Evolutionary conservation across 345 rosid species (phyloP).

Genomic region (Gossypioides kirkii): DNA sequence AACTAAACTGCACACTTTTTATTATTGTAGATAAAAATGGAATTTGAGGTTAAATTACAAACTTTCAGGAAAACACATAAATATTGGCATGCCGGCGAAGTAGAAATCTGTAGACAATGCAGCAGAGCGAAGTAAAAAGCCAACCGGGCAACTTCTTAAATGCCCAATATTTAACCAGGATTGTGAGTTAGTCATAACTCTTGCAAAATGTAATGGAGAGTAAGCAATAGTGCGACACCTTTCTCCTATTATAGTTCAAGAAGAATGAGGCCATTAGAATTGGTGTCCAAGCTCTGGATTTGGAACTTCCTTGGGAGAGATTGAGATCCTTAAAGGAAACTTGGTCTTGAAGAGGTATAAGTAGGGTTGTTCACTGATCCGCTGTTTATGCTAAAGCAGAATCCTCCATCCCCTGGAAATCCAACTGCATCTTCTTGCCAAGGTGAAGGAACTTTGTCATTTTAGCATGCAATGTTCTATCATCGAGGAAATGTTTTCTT

Average conservation of each 20-base stretch:
- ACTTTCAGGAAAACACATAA: too few species aligned
- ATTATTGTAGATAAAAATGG: not conserved
- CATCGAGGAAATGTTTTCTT: too few species aligned
- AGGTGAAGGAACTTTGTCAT: conserved; percentile 25
- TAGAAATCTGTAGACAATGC: too few species aligned
- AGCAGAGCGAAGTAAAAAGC: too few species aligned
- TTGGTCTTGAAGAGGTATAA: conserved; percentile 26
- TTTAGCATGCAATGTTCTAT: too few species aligned
- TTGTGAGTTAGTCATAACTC: too few species aligned
- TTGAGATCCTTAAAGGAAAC: conserved; percentile 71
- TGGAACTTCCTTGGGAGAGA: conserved; percentile 82
- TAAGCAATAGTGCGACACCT: too few species aligned
- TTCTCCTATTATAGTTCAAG: conserved; percentile 36
- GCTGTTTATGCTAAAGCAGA: conserved; percentile 43
- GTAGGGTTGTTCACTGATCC: conserved; percentile 42
- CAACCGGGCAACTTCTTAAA: too few species aligned
- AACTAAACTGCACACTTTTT: not conserved
- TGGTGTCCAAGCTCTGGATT: conserved; percentile 67
- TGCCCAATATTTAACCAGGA: too few species aligned
- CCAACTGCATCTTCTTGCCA: conserved; percentile 73
- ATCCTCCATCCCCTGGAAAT: conserved; percentile 75
- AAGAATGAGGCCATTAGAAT: conserved; percentile 64
- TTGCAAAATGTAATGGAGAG: too few species aligned
- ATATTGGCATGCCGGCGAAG: too few species aligned
- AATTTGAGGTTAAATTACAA: not conserved